These are phyloP conservation scores for Penicillium riverlandense DNA, from an alignment of 495 filamentous ascomycete genomes.

Conservation along the genomic window DNA sequence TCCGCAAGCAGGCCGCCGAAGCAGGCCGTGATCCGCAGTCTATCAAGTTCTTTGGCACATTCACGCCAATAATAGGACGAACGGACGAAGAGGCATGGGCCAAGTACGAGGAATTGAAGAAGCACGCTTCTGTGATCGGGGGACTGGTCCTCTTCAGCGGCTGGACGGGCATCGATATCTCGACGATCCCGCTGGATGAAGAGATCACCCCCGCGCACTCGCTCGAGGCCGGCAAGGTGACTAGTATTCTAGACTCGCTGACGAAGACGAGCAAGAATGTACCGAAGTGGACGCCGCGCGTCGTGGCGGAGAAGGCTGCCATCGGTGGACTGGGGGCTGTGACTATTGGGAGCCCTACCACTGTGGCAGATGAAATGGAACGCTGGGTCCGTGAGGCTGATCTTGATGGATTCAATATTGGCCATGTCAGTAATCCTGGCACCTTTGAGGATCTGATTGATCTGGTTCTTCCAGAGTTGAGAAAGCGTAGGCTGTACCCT, in stretches of 20 bases:
- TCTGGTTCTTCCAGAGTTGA: conserved; percentile 51
- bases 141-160: conserved; percentile 53
- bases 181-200: conserved; percentile 47
- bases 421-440: conserved; percentile 47
- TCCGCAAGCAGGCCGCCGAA: conserved; percentile 43
- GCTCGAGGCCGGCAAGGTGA: conserved; percentile 44
- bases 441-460: conserved; percentile 59
- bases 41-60: conserved; percentile 54
- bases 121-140: conserved; percentile 46
- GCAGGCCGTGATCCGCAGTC: conserved; percentile 46
- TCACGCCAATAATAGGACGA: conserved; percentile 48
- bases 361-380: conserved; percentile 53
- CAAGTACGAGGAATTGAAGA: conserved; percentile 45
- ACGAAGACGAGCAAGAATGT: conserved; percentile 43
- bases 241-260: conserved; percentile 43
- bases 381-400: conserved; percentile 51
- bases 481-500: conserved; percentile 41
- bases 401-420: conserved; percentile 56
- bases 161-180: conserved; percentile 58
- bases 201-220: conserved; percentile 47
- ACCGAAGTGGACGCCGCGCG: conserved; percentile 43
- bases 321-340: conserved; percentile 51
- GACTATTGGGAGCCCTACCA: conserved; percentile 43
- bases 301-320: conserved; percentile 49
- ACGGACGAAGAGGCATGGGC: conserved; percentile 50